Base-by-base conservation (phyloP, 148 eudicot species). In the Chenopodium quinoa region DNA sequence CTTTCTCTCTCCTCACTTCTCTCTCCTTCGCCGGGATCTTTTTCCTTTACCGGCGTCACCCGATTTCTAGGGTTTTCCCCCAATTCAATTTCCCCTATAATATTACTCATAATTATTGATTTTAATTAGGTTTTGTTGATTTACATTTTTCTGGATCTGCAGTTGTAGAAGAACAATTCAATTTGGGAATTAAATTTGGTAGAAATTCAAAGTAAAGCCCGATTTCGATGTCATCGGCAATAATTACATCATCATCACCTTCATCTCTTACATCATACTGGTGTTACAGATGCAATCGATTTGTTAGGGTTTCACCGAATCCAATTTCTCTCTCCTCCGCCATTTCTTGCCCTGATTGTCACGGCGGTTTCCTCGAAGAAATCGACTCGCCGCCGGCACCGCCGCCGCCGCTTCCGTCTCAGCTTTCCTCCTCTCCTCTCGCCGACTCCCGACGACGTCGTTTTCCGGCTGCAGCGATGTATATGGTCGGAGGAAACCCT, bases 251-350 rank as follows among this genome's bases (percentile, higher is more conserved):
- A 80, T 60, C 89, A 40, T 40, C 44, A 4, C 44, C 44, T 40
- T 69, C 88, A 8, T 23, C 86, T 1, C 48, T 84, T 27, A 78
- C 94, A 1, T 87, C 97, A 0, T 92, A 88, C 79, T 96, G 99
- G 99, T 96, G 99, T 78, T 91, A 96, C 90, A 84, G 99, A 71
- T 96, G 99, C 91, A 96, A 86, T 73, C 89, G 93, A 54, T 91
- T 91, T 54, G 84, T 93, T 56, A 80, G 90, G 82, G 95, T 91
- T 87, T 80, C 60, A 63, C 71, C 67, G 20, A 47, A 46, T n/a
- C 10, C 77, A 7, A 12, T 11, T 54, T 19, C 60, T 5, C 40
- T 67, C 65, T 1, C 17, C 10, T 34, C 83, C 14, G 80, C 94
- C 3, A 54, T 94, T 17, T 44, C 78, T 13, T 96, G 99, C 78